phyloP scores from a whole-genome alignment of 352 stramenopile genomes.

The Globisporangium carolinianum region DNA sequence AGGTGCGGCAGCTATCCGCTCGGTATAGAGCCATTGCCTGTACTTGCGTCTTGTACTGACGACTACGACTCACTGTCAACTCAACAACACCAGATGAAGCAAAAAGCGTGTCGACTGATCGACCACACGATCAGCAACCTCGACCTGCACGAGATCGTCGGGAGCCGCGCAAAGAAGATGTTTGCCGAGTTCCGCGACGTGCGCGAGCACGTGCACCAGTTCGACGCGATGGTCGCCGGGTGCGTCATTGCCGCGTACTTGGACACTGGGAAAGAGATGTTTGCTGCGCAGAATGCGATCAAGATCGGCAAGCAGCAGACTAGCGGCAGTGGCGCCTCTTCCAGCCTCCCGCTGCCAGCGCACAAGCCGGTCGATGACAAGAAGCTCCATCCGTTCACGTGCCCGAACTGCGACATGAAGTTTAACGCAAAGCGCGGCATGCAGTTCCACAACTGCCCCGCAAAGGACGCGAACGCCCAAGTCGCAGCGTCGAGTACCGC shows the following conservation, averaged over 20 bases:
- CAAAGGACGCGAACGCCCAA: constrained; percentile 31
- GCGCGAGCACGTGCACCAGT: constrained; percentile 93
- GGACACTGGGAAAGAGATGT: constrained; percentile 86
- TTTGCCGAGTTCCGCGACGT: constrained; percentile 96
- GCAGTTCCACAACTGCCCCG: constrained; percentile 82
- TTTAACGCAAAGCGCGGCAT: constrained; percentile 81
- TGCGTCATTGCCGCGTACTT: constrained; percentile 86
- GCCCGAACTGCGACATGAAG: constrained; percentile 72
- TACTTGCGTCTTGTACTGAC: constrained; percentile 2
- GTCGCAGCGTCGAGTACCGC: constrained; percentile 14
- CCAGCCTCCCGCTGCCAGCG: constrained; percentile 35
- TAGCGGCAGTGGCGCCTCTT: constrained; percentile 14
- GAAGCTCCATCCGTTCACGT: constrained; percentile 83
- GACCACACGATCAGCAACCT: constrained; percentile 92
- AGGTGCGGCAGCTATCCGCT: constrained; percentile 42
- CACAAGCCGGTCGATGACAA: constrained; percentile 86
- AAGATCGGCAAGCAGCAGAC: constrained; percentile 59
- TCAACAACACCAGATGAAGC: constrained; percentile 86
- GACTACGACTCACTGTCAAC: constrained; percentile 55
- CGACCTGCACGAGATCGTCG: constrained; percentile 93
- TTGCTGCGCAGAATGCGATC: constrained; percentile 69
- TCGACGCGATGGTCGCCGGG: constrained; percentile 87
- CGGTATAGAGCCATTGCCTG: background rate
- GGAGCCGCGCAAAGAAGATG: constrained; percentile 92
- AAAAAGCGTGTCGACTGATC: constrained; percentile 84